Base-by-base conservation (phyloP, 2,329 filamentous ascomycete genomes). In the Aspergillus uvarum region DNA sequence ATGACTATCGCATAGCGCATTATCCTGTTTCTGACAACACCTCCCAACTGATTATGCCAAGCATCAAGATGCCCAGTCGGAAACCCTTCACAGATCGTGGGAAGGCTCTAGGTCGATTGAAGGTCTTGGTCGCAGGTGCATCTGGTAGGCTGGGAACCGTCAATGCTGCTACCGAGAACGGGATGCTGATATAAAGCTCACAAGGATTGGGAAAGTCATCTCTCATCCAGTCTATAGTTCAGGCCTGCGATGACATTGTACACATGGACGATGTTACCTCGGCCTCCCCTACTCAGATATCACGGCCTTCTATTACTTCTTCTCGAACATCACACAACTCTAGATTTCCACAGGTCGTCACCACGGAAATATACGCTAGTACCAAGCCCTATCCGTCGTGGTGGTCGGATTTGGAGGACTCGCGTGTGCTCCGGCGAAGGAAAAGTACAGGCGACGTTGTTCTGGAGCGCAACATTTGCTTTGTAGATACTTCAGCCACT, bases 1-100 rank as follows among this genome's bases (percentile, higher is more conserved):
- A 80, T 38, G 71, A 72, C 19, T 54, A 61, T 12, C 56, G 61
- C 10, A 66, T 63, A 7, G 72, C 73, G 8, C 68, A 69, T 10
- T 69, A 70, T 52, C 56, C 74, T 32, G 66, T 61, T 3, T 68
- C 71, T 29, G 75, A 77, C 60, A 75, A 79, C 70, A 68, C 78
- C 12, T 78, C 80, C n/a, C 93, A 98, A 75, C 83, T 99, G n/a
- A 91, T 99, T 61, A 99, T 99, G 95, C 95, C 95, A 5, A 96
- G 92, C 71, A 89, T 99, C 69, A 88, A 86, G 63, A 95, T 99
- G 85, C 94, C 95, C 3, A 90, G 87, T 62, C 87, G 95, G 53
- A 85, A 92, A 54, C 93, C 93, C 0, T 98, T 98, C 74, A 97
- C 95, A 0, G 87, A 90, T n/a, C 85, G 85, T 51, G 95, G 95